Base-by-base conservation (phyloP, 257 asterid genomes). In the Solanum chmielewskii region DNA sequence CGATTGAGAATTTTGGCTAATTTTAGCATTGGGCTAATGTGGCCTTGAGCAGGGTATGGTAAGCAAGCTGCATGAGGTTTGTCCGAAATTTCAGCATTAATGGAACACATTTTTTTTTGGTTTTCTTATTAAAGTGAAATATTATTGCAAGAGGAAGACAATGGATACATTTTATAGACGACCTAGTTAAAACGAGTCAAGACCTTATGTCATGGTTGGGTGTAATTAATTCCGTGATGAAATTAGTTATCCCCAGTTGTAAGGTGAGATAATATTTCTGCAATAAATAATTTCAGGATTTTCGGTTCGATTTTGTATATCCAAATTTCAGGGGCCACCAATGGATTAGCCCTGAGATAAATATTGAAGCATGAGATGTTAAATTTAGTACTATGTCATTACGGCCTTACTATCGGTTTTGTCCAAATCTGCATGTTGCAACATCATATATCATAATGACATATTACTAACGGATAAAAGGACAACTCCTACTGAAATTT, bases 21-120 rank as follows among this genome's bases (percentile, higher is more conserved):
- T 66, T 82, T 82, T 31, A 87, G 60, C 87, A 82, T 83, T 16
- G 87, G 89, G 83, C 25, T 81, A 11, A 87, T 70, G 41, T 87
- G 89, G 45, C 89, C 86, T 82, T 87, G 89, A 1, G 87, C 86
- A 20, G 89, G 89, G 44, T 87, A 66, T 37, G 89, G 89, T 14
- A 87, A 7, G 59, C 82, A 81, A 20, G 83, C 87, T 13, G 84
- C 89, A 87, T 70, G 87, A 35, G 89, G 87, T 62, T 86, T 86
- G 13, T 49, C 49, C 20, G 35, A 37, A 71, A 33, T 27, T 52
- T 83, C 86, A 20, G 47, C 42, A 29, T 62, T 10, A 25, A 42
- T 39, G 33, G 80, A 84, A 41, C 80, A 42, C 87, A 84, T 84
- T 62, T 64, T 20, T 33, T 33, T 64, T n/a, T 59, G 68, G 20